A percentile compares a stretch with the other conserved stretches of the same genome.
These are phyloP conservation scores for Cadophora luteo-olivacea DNA, from an alignment of 2,329 filamentous ascomycete genomes.

Conservation along the genomic window DNA sequence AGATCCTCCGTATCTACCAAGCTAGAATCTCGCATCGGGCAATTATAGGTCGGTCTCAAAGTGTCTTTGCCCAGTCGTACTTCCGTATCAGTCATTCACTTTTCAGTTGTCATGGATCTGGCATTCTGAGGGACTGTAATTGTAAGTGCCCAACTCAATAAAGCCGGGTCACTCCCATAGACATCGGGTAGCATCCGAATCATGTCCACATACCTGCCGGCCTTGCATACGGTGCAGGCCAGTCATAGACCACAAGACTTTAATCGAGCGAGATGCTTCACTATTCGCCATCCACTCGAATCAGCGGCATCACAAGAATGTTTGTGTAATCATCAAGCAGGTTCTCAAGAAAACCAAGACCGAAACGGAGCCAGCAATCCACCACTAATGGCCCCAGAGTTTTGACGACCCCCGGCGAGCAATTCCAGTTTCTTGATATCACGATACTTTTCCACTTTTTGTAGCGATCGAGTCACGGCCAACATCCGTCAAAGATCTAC, in stretches of 20 bases:
- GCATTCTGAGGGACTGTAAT: neutral
- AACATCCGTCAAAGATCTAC: constrained; percentile 1
- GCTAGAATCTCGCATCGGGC: constrained; percentile 5
- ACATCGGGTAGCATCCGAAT: neutral
- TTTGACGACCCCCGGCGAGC: neutral
- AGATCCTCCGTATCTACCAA: neutral
- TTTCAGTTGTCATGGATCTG: neutral
- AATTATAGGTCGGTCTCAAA: neutral
- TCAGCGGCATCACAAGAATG: neutral
- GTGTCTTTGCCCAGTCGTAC: neutral
- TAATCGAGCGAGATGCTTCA: neutral
- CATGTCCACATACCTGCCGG: neutral
- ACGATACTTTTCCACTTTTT: constrained; percentile 4
- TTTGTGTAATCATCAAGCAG: neutral
- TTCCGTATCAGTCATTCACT: neutral
- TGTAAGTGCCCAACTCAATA: neutral
- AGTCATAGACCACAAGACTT: neutral
- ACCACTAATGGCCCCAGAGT: neutral
- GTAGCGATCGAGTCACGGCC: neutral
- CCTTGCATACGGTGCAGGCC: neutral
- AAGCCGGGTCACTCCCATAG: neutral
- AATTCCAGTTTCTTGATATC: neutral
- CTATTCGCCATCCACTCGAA: neutral
- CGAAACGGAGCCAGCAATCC: neutral
- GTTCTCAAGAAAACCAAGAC: neutral